Conservation (phyloP, 2,329 filamentous ascomycete species). For the Fusarium bactridioides region DNA sequence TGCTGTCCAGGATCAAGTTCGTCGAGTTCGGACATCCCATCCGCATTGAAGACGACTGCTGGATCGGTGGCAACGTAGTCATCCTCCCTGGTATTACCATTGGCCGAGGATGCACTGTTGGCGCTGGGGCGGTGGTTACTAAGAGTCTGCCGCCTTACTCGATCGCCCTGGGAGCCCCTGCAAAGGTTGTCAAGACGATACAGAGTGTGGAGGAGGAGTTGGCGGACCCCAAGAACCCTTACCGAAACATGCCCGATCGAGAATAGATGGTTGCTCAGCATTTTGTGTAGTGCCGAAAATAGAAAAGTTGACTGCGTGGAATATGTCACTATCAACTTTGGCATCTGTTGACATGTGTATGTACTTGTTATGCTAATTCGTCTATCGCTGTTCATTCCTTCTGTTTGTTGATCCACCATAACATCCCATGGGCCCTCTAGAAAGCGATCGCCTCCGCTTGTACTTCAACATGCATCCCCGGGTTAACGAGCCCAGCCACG, state of each 20-base stretch:
- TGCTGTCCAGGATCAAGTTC: slow-evolving; percentile 55
- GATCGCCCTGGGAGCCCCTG: slow-evolving; percentile 58
- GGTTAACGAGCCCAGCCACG: neutral
- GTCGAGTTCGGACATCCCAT: slow-evolving; percentile 58
- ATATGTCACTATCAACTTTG: rapidly evolving
- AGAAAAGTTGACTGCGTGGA: neutral
- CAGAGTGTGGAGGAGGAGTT: slow-evolving; percentile 46
- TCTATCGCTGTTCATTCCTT: neutral
- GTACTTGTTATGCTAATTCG: neutral
- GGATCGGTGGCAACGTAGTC: slow-evolving; percentile 60
- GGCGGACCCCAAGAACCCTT: slow-evolving; percentile 39
- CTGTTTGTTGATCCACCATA: rapidly evolving
- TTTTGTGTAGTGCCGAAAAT: neutral
- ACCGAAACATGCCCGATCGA: slow-evolving; percentile 40
- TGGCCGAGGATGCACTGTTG: slow-evolving; percentile 60
- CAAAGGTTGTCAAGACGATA: slow-evolving; percentile 58
- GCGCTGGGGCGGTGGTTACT: slow-evolving; percentile 59
- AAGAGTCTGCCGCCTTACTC: slow-evolving; percentile 57
- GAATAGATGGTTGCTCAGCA: neutral
- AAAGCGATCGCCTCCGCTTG: neutral
- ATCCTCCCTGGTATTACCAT: slow-evolving; percentile 63
- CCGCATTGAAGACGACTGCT: slow-evolving; percentile 61
- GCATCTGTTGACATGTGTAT: neutral
- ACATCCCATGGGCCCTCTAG: neutral
- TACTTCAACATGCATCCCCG: neutral